Percentiles rank a stretch among this genome's conserved stretches.
Conservation (phyloP, 2,329 filamentous ascomycete species). For the Colletotrichum limetticola region DNA sequence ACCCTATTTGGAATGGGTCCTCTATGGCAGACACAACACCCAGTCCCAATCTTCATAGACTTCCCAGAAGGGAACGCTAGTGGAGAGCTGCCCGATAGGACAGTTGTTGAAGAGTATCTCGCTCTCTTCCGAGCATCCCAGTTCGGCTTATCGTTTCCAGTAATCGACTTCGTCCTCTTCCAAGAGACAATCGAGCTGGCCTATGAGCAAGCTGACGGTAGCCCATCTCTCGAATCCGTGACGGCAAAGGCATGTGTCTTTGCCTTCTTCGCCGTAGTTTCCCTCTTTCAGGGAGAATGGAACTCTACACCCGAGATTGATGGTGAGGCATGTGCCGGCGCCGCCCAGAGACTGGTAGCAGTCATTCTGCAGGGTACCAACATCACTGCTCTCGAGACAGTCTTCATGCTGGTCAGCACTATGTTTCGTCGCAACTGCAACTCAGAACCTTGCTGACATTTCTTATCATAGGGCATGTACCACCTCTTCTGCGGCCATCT, state of each 20-base stretch:
- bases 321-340: conserved; percentile 50
- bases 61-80: background rate
- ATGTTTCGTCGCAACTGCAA: background rate
- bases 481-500: conserved; percentile 58
- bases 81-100: conserved; percentile 48
- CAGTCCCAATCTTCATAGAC: conserved; percentile 29
- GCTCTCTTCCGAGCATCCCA: conserved; percentile 42
- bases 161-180: conserved; percentile 60
- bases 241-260: conserved; percentile 59
- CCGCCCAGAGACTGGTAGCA: conserved; percentile 54
- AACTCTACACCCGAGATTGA: conserved; percentile 44
- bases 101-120: conserved; percentile 43
- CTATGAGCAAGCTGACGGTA: conserved; percentile 46
- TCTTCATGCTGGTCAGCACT: conserved; percentile 58
- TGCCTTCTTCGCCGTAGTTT: conserved; percentile 56
- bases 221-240: conserved; percentile 40
- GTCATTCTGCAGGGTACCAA: conserved; percentile 55
- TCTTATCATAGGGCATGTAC: conserved; percentile 48
- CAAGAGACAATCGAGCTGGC: conserved; percentile 55
- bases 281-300: conserved; percentile 36
- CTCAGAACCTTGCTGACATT: background rate
- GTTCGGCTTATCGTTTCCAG: conserved; percentile 58
- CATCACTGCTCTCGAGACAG: conserved; percentile 55
- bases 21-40: conserved; percentile 36
- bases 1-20: conserved; percentile 38